A percentile compares a stretch with the other conserved stretches of the same genome.
Evolutionary conservation across 805 yeast genomes (phyloP).

Genomic region (Nakazawaea holstii): DNA sequence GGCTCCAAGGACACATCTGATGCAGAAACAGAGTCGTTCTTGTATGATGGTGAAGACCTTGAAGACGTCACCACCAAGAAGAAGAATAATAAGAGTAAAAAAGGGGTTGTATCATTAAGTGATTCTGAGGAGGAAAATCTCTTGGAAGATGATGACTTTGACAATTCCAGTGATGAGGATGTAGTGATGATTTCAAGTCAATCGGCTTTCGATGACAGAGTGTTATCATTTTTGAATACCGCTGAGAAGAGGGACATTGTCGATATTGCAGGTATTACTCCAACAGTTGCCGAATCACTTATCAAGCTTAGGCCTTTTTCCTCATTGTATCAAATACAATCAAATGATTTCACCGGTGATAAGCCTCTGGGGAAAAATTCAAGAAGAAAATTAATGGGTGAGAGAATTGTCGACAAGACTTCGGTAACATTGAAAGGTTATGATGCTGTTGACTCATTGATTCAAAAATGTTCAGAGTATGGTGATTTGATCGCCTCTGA

Average conservation of each 20-base stretch:
- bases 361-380: conserved; percentile 19
- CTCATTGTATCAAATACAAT: conserved; percentile 53
- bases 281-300: conserved; percentile 58
- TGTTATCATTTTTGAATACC: conserved; percentile 71
- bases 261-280: conserved; percentile 71
- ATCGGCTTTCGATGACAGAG: conserved; percentile 51
- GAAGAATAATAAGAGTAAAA: not conserved
- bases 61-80: conserved; percentile 15
- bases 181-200: conserved; percentile 12
- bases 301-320: conserved; percentile 67
- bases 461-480: conserved; percentile 73
- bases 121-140: conserved; percentile 42
- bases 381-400: conserved; percentile 58
- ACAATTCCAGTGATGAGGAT: conserved; percentile 32
- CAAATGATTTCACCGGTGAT: conserved; percentile 40
- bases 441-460: conserved; percentile 90
- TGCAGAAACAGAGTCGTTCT: not conserved
- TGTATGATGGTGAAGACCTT: conserved; percentile 15
- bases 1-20: conserved; percentile 16
- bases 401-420: conserved; percentile 66
- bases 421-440: conserved; percentile 76
- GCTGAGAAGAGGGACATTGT: conserved; percentile 71
- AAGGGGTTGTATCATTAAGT: conserved; percentile 15
- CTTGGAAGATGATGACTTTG: conserved; percentile 41
- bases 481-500: conserved; percentile 68